These are phyloP conservation scores for Rhodotorula paludigena DNA, from an alignment of 768 basidiomycete genomes.

Conservation along the genomic window DNA sequence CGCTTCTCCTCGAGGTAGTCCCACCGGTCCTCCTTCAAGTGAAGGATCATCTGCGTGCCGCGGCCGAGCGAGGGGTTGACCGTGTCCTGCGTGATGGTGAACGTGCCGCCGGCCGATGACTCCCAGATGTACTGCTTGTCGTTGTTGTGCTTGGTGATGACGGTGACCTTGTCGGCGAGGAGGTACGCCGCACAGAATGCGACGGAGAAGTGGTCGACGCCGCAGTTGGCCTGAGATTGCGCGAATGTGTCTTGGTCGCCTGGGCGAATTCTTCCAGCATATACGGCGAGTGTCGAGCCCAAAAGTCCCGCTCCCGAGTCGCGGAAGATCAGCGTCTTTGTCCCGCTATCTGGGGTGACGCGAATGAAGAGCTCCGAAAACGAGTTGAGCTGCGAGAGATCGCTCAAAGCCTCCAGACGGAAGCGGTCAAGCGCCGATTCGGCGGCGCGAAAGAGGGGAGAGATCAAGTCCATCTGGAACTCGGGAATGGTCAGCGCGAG, in stretches of 20 bases:
- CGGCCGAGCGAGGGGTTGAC: slow-evolving; percentile 85
- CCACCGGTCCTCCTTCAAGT: slow-evolving; percentile 95
- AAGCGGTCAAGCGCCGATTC: slow-evolving; percentile 99
- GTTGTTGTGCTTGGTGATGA: slow-evolving; percentile 99
- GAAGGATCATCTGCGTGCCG: slow-evolving; percentile 85
- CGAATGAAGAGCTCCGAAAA: slow-evolving; percentile 92
- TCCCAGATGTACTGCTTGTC: slow-evolving; percentile 99
- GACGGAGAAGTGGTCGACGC: slow-evolving; percentile 58
- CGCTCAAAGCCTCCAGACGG: slow-evolving; percentile 91
- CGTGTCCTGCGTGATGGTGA: slow-evolving; percentile 93
- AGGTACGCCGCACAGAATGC: slow-evolving; percentile 99
- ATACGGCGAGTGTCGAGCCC: too few relatives aligned
- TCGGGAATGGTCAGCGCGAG: too few relatives aligned
- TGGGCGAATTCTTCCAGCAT: slow-evolving; percentile 99
- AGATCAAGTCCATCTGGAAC: too few relatives aligned
- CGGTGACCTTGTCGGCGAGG: slow-evolving; percentile 95
- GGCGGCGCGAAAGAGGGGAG: too few relatives aligned
- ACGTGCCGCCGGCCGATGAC: slow-evolving; percentile 97
- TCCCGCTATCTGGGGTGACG: slow-evolving; percentile 91
- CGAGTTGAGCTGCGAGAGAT: slow-evolving; percentile 78
- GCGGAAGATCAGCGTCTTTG: slow-evolving; percentile 81
- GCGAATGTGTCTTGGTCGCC: slow-evolving; percentile 61
- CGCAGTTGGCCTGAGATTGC: slow-evolving; percentile 54
- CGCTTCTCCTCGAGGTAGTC: slow-evolving; percentile 99
- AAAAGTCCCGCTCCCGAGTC: slow-evolving; percentile 98